A percentile compares a stretch with the other conserved stretches of the same genome.
Evolutionary conservation across 768 basidiomycete genomes (phyloP).

Genomic region (Daedaleopsis sinensis): DNA sequence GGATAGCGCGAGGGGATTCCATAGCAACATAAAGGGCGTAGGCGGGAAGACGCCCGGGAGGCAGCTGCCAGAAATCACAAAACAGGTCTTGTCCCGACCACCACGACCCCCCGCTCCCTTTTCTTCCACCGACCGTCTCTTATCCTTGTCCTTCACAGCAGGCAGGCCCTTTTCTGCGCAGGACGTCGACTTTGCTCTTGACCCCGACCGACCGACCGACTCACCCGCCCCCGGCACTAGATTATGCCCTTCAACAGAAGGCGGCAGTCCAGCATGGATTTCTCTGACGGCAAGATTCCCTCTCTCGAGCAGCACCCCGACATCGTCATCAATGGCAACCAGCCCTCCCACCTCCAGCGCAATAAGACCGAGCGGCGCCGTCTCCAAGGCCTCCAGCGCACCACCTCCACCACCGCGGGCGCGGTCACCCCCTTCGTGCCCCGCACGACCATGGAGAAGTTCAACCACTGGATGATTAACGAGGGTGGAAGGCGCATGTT

Average conservation of each 20-base stretch:
- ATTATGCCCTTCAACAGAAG: slow-evolving; percentile 38
- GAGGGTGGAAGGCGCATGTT: slow-evolving; percentile 83
- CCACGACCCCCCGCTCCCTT: slow-evolving; percentile 18
- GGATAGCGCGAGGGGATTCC: slow-evolving; percentile 4
- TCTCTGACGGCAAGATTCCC: slow-evolving; percentile 54
- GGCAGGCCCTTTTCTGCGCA: slow-evolving; percentile 48
- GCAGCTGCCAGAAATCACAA: slow-evolving; percentile 19
- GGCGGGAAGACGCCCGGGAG: neutral
- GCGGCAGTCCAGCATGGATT: slow-evolving; percentile 68
- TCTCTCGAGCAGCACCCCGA: slow-evolving; percentile 56
- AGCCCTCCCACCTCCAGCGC: slow-evolving; percentile 63
- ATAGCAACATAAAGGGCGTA: slow-evolving; percentile 22
- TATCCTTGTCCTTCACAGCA: slow-evolving; percentile 34
- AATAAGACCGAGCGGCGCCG: slow-evolving; percentile 86
- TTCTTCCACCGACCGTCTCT: slow-evolving; percentile 14
- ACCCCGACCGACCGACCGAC: slow-evolving; percentile 6
- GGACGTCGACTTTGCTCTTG: slow-evolving; percentile 29
- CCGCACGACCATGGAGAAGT: slow-evolving; percentile 46
- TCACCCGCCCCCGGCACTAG: slow-evolving; percentile 3
- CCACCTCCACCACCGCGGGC: slow-evolving; percentile 41
- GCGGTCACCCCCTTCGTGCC: slow-evolving; percentile 39
- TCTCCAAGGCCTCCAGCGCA: slow-evolving; percentile 82
- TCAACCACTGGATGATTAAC: slow-evolving; percentile 90
- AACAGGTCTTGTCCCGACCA: slow-evolving; percentile 18
- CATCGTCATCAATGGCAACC: slow-evolving; percentile 29